A percentile compares a stretch with the other conserved stretches of the same genome.
phyloP scores from a whole-genome alignment of 1,139 yeast genomes.

The Candida anutae region DNA sequence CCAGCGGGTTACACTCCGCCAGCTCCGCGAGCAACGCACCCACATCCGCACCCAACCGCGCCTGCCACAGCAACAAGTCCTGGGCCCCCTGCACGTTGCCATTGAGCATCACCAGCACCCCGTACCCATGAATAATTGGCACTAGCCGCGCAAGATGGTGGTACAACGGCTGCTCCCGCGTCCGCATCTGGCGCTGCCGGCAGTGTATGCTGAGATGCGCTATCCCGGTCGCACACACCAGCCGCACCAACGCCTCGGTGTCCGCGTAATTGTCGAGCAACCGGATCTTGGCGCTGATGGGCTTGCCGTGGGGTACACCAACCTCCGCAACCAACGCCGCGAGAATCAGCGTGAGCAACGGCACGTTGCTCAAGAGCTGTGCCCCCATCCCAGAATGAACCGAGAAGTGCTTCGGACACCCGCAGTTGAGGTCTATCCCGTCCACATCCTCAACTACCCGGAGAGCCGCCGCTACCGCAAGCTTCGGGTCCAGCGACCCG shows the following conservation, averaged over 20 bases:
- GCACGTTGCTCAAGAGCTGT: conserved; percentile 78
- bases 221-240: conserved; percentile 75
- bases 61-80: conserved; percentile 50
- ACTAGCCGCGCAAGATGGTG: conserved; percentile 56
- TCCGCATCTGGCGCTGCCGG: conserved; percentile 84
- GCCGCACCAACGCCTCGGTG: conserved; percentile 55
- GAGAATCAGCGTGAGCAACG: conserved; percentile 61
- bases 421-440: conserved; percentile 90
- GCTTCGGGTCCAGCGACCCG: conserved; percentile 76
- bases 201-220: conserved; percentile 83
- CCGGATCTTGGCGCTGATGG: conserved; percentile 87
- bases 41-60: conserved; percentile 38
- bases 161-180: conserved; percentile 73
- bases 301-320: conserved; percentile 67
- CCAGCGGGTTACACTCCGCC: conserved; percentile 82
- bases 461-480: conserved; percentile 83
- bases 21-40: conserved; percentile 94
- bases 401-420: conserved; percentile 89
- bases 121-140: conserved; percentile 51
- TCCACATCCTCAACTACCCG: conserved; percentile 79
- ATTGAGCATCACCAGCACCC: conserved; percentile 69
- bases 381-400: conserved; percentile 98
- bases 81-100: conserved; percentile 58
- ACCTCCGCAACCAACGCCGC: conserved; percentile 63
- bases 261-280: conserved; percentile 51